A percentile compares a stretch with the other conserved stretches of the same genome.
Evolutionary conservation across 148 eudicot species (phyloP).

Genomic region (Salicornia ramosissima): DNA sequence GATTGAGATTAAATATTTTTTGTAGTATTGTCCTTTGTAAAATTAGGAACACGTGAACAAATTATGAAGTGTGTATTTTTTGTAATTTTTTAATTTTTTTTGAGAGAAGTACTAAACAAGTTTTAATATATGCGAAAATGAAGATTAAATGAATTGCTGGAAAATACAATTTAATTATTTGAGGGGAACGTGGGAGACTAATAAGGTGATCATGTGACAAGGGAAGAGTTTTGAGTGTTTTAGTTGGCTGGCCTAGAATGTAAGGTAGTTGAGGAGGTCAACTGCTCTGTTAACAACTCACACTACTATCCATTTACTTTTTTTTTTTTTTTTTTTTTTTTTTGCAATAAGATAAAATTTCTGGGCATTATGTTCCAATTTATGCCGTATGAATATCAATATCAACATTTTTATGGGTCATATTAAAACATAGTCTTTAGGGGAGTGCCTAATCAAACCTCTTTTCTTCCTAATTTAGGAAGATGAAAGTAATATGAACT

Average conservation of each 20-base stretch:
- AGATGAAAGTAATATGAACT: background rate
- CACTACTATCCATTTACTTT: background rate
- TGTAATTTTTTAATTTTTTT: too few species aligned
- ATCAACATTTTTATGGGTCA: background rate
- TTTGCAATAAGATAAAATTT: background rate
- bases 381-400: background rate
- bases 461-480: background rate
- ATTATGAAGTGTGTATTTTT: too few species aligned
- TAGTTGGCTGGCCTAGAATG: constrained; percentile 16
- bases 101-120: background rate
- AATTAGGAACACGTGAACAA: too few species aligned
- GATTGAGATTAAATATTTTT: too few species aligned
- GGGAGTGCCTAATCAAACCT: background rate
- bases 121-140: background rate
- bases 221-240: constrained; percentile 1
- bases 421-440: background rate
- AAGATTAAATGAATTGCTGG: background rate
- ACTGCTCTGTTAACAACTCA: constrained; percentile 19
- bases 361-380: background rate
- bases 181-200: background rate
- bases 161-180: background rate
- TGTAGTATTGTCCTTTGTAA: too few species aligned
- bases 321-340: background rate
- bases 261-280: constrained; percentile 26
- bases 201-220: constrained; percentile 12